Evolutionary conservation across 805 yeast species (phyloP), one percentile per base, ranked within the genome.

Genomic region (Starmerella sp.): DNA sequence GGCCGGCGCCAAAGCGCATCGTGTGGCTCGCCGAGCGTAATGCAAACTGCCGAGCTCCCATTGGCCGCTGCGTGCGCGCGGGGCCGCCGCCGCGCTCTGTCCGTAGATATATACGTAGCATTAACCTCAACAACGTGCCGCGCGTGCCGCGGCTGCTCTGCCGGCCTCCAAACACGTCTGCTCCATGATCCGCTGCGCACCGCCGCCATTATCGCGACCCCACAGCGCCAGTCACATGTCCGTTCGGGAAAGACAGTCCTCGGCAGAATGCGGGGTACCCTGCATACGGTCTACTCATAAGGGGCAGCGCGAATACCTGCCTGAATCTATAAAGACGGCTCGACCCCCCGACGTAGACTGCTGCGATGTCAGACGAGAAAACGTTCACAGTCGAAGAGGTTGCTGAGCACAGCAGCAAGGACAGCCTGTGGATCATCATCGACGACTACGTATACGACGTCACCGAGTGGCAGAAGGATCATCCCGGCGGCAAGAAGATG

Each of bases 371-470:
- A 48, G 52, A 39, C 9, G 58, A 57, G 28, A 61, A 60, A 29
- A 49, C 49, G 29, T 55, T 48, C 46, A 56, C 55, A 6, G 55
- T 52, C 42, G 69, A 61, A 49, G 86, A 89, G 67, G 80, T 89
- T 52, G 76, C 82, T 35, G 66, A 75, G 62, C 97, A 90, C 75
- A 81, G 79, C 67, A 73, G 80, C n/a, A 78, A 82, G 43, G 84
- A 83, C 15, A 88, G 86, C 63, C 71, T 87, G 44, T 91, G 96
- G 95, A 80, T 91, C 75, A 77, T 87, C 54, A 76, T 87, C 57
- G 82, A 87, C 63, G 87, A 84, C 55, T 82, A 83, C 62, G 95
- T 91, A 6, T 87, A 82, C 67, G 83, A 87, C 67, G 76, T 85
- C 34, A 77, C 91, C 6, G 72, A 74, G 36, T 89, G 90, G 69